A percentile compares a stretch with the other conserved stretches of the same genome.
These are phyloP conservation scores for Suillus alpinus DNA, from an alignment of 768 basidiomycete genomes.

Conservation along the genomic window DNA sequence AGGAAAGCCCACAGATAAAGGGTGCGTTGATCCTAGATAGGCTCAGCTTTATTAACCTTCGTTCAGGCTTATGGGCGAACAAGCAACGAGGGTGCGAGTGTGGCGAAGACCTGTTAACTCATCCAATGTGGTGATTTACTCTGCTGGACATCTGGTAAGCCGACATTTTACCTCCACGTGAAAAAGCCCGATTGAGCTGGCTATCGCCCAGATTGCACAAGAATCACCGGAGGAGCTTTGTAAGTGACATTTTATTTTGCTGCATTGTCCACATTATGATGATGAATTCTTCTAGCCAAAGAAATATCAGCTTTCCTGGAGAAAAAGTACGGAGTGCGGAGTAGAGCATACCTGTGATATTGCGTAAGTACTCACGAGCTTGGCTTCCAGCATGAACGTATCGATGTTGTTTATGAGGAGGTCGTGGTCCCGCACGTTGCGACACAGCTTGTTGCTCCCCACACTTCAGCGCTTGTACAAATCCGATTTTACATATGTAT, in stretches of 20 bases:
- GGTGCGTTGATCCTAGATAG: conserved; percentile 10
- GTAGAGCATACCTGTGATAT: too few species aligned
- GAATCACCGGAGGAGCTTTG: conserved; percentile 29
- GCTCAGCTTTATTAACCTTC: neutral
- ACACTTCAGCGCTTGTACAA: too few species aligned
- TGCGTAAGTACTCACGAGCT: too few species aligned
- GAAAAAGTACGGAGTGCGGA: too few species aligned
- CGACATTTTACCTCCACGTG: neutral
- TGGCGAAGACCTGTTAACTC: conserved; percentile 29
- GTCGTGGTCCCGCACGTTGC: too few species aligned
- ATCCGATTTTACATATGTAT: too few species aligned
- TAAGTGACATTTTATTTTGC: conserved; percentile 8
- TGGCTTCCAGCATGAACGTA: too few species aligned
- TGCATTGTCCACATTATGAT: neutral
- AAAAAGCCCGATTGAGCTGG: neutral
- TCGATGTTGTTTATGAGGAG: too few species aligned
- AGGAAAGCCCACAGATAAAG: neutral
- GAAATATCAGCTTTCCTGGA: too few species aligned
- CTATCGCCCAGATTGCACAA: conserved; percentile 20
- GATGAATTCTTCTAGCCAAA: neutral
- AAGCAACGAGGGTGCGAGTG: conserved; percentile 17
- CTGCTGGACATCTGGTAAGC: conserved; percentile 27
- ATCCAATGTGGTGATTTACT: conserved; percentile 26
- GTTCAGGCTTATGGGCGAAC: conserved; percentile 14
- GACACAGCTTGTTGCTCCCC: too few species aligned